Evolutionary conservation across 2,329 filamentous ascomycete genomes (phyloP).

Genomic region (Verruconis gallopava): DNA sequence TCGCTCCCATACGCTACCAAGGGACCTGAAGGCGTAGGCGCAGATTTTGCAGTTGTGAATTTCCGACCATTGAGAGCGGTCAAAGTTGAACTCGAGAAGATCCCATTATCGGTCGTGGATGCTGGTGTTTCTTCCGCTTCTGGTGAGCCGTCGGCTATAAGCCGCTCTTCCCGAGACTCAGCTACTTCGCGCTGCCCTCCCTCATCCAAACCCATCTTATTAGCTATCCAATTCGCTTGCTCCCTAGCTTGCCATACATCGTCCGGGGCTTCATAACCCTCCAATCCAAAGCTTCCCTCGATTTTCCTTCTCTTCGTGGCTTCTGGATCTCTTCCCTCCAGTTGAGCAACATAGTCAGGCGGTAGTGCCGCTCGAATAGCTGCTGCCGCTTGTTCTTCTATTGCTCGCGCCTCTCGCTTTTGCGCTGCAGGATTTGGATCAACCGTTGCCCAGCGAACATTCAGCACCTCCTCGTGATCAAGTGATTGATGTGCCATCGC

Average conservation of each 20-base stretch:
- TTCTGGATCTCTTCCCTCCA: conserved; percentile 82
- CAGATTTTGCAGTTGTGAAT: conserved; percentile 39
- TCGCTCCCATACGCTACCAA: conserved; percentile 86
- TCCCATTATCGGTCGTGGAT: conserved; percentile 38
- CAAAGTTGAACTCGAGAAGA: conserved; percentile 72
- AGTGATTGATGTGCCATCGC: conserved; percentile 91
- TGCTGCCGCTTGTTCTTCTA: conserved; percentile 94
- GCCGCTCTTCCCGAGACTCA: conserved; percentile 41
- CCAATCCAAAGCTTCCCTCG: conserved; percentile 75
- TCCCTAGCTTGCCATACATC: conserved; percentile 84
- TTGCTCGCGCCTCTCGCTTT: conserved; percentile 72
- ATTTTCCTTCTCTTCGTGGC: conserved; percentile 79
- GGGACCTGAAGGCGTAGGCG: conserved; percentile 45
- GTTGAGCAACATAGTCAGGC: conserved; percentile 80
- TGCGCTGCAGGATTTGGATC: conserved; percentile 94
- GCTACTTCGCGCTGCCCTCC: conserved; percentile 21
- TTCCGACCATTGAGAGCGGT: conserved; percentile 52
- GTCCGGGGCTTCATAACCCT: conserved; percentile 89
- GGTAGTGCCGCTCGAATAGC: conserved; percentile 80
- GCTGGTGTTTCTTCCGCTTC: conserved; percentile 24
- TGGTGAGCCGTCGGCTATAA: conserved; percentile 33
- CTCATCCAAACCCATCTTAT: conserved; percentile 36
- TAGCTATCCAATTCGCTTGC: conserved; percentile 50
- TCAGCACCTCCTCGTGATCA: conserved; percentile 84
- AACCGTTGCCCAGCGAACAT: conserved; percentile 92